Evolutionary conservation across 305 asterid species (phyloP).

Genomic region (Rubia balearica): DNA sequence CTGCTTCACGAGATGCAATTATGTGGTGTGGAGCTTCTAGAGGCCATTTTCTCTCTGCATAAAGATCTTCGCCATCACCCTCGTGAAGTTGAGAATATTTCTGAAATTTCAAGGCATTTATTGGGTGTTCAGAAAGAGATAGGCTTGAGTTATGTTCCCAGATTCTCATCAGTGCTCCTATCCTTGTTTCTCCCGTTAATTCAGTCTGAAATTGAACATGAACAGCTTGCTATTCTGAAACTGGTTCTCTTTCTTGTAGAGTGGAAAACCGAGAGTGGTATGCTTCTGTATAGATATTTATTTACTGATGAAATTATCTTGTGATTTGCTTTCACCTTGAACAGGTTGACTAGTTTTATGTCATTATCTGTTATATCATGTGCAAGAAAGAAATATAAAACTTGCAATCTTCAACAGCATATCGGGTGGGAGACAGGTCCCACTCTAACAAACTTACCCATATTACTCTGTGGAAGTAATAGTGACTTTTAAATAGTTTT

Average conservation of each 20-base stretch:
- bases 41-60: conserved; percentile 49
- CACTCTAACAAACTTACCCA: neutral
- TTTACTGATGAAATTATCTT: neutral
- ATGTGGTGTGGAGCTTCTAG: conserved; percentile 65
- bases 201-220: conserved; percentile 83
- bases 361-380: no score
- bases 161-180: conserved; percentile 46
- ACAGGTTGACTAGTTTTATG: no score
- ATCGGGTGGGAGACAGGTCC: neutral
- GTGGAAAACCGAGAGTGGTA: conserved; percentile 85
- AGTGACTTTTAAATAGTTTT: neutral
- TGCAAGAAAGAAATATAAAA: no score
- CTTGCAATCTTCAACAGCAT: no score
- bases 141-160: conserved; percentile 54
- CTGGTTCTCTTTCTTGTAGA: conserved; percentile 52
- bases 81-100: conserved; percentile 57
- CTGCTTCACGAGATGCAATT: conserved; percentile 61
- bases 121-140: conserved; percentile 75
- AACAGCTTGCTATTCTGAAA: conserved; percentile 57
- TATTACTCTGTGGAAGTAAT: neutral
- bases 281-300: conserved; percentile 11
- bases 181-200: conserved; percentile 55
- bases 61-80: conserved; percentile 41
- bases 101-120: conserved; percentile 55
- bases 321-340: neutral